phyloP scores from a whole-genome alignment of 1,139 yeast species.

The Suhomyces yuchorum region DNA sequence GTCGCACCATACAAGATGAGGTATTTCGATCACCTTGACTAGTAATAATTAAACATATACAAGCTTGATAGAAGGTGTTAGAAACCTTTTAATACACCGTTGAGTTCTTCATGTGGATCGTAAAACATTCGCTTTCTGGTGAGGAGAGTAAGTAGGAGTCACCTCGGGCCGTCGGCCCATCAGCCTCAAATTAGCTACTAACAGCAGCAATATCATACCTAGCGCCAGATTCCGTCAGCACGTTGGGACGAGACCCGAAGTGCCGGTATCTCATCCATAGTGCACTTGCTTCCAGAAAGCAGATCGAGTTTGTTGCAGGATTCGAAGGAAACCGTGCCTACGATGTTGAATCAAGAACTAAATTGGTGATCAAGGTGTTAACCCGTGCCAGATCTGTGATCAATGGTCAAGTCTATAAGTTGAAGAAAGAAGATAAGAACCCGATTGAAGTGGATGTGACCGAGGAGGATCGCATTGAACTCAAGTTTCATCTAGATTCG shows the following conservation, averaged over 20 bases:
- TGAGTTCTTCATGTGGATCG: conserved; percentile 17
- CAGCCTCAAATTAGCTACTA: conserved; percentile 3
- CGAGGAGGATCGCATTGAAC: conserved; percentile 17
- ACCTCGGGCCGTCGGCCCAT: not conserved
- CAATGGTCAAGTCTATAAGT: conserved; percentile 30
- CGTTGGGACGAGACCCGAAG: conserved; percentile 35
- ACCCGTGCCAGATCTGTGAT: conserved; percentile 36
- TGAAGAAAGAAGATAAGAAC: conserved; percentile 21
- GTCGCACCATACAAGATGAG: not conserved
- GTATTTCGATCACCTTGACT: not conserved
- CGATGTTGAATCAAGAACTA: conserved; percentile 20
- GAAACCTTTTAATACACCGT: not conserved
- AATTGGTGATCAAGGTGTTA: conserved; percentile 26
- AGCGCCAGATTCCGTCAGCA: conserved; percentile 24
- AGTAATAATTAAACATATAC: not conserved
- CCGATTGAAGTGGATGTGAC: conserved; percentile 24
- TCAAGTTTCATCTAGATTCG: conserved; percentile 24
- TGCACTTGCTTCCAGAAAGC: conserved; percentile 34
- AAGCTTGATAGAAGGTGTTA: not conserved
- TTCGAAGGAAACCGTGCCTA: conserved; percentile 9
- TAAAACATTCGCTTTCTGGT: conserved; percentile 9
- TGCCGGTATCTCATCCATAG: conserved; percentile 28
- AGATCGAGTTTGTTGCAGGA: conserved; percentile 24
- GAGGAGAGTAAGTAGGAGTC: conserved; percentile 5
- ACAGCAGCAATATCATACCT: conserved; percentile 14